Evolutionary conservation across 164 flowering plant species (phyloP).

Genomic region (Cinnamomum micranthum): DNA sequence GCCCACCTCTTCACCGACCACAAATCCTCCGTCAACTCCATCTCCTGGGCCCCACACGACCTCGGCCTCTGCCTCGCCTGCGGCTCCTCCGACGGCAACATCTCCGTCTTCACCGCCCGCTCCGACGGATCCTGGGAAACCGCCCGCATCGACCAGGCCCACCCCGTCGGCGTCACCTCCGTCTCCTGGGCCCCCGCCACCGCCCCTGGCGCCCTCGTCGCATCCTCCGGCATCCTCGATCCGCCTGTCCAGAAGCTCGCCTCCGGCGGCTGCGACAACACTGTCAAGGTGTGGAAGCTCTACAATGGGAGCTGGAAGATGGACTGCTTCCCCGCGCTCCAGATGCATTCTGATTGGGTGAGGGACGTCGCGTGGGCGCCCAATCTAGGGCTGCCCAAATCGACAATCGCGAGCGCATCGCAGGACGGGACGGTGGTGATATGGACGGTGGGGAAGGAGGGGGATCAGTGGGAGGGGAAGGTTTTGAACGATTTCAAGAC

Average conservation of each 20-base stretch:
- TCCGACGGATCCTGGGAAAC: conserved; percentile 47
- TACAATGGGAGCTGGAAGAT: conserved; percentile 41
- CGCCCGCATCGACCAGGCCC: conserved; percentile 41
- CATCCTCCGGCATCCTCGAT: conserved; percentile 30
- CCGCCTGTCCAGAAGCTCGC: conserved; percentile 40
- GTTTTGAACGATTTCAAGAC: conserved; percentile 38
- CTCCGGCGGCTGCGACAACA: conserved; percentile 48
- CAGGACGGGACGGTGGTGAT: conserved; percentile 45
- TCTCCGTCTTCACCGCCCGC: conserved; percentile 34
- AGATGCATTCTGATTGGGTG: conserved; percentile 46
- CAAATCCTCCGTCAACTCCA: conserved; percentile 43
- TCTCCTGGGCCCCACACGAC: conserved; percentile 51
- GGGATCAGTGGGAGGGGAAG: conserved; percentile 50
- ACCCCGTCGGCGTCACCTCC: conserved; percentile 47
- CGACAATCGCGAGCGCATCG: conserved; percentile 50
- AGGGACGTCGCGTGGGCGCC: conserved; percentile 59
- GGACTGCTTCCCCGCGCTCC: conserved; percentile 56
- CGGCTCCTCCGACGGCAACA: conserved; percentile 50
- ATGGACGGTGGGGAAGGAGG: conserved; percentile 48
- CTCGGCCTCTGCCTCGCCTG: conserved; percentile 44
- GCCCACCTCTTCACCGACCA: conserved; percentile 40
- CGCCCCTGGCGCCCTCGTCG: conserved; percentile 37
- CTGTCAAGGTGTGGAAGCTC: conserved; percentile 46
- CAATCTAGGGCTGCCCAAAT: conserved; percentile 47
- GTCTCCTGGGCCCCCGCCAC: conserved; percentile 51